Evolutionary conservation across 306 rosid genomes (phyloP), one percentile per base, ranked within the genome.

Genomic region (Myrica gale): DNA sequence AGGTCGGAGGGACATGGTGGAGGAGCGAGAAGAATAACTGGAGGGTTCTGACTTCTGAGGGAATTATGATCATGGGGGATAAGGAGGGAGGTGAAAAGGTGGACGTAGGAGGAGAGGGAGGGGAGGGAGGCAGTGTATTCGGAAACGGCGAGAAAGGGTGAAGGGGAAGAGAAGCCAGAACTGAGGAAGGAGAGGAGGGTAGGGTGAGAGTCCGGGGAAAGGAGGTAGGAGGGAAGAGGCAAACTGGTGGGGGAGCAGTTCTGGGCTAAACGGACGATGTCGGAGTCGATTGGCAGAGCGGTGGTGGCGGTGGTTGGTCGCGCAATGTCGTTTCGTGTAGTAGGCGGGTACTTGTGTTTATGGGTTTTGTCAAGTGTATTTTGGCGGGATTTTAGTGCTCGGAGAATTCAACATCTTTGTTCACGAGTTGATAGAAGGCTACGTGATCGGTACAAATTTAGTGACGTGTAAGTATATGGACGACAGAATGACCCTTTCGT

Each of bases 11-110:
- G 5, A 80, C 13, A 45, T 80, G 23, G 19, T 68, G 74, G 32
- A 80, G 68, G 15, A 80, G 80, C n/a, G 80, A 73, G 5, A 21
- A 17, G 77, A 84, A 84, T 46, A 73, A 42, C 4, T 84, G 82
- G 20, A 84, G 10, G 74, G 87, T 80, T 62, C 77, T 84, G 71
- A 73, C 85, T 80, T 62, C 77, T 84, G 71, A 73, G 77, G 11
- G 87, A 84, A 65, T 81, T 80, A 8, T 70, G 20, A 62, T 84
- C 87, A 67, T 73, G 87, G 39, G 82, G 80, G 70, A 84, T 77
- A 47, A 6, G 23, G 41, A 19, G 21, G 51, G 82, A 73, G 68
- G 75, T 66, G 78, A 77, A 84, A 58, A 84, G 76, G 20, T 65
- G 11, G 12, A 62, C 62, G 45, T 80, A 84, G 77, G 87, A 77